A percentile compares a stretch with the other conserved stretches of the same genome.
phyloP scores from a whole-genome alignment of 2,329 filamentous ascomycete species.

The Massarina eburnea region DNA sequence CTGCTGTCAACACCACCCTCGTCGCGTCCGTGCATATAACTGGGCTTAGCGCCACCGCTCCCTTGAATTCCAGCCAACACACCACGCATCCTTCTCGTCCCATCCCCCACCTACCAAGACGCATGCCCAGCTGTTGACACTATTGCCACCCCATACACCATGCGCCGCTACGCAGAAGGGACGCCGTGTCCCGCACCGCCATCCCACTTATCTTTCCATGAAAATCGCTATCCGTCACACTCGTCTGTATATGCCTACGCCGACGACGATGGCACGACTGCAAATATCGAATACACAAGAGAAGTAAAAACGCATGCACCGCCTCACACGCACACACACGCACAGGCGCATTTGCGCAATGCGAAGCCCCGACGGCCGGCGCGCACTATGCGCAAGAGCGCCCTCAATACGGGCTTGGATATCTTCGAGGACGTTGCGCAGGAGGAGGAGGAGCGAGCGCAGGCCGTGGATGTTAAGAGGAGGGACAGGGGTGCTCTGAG shows the following conservation, averaged over 20 bases:
- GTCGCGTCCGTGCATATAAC: background rate
- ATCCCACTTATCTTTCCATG: slow-evolving; percentile 27
- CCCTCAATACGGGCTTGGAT: slow-evolving; percentile 37
- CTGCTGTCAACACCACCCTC: background rate
- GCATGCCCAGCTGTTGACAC: background rate
- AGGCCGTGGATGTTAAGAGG: slow-evolving; percentile 19
- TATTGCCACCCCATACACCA: slow-evolving; percentile 7
- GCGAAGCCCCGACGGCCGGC: slow-evolving; percentile 39
- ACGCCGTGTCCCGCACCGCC: slow-evolving; percentile 44
- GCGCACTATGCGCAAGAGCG: slow-evolving; percentile 28
- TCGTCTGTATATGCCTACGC: slow-evolving; percentile 33
- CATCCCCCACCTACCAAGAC: background rate
- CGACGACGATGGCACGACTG: slow-evolving; percentile 41
- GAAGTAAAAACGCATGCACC: slow-evolving; percentile 23
- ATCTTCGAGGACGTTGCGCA: slow-evolving; percentile 44
- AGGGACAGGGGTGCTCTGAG: slow-evolving; percentile 9
- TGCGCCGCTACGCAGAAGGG: slow-evolving; percentile 39
- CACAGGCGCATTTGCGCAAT: slow-evolving; percentile 26
- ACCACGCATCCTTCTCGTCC: background rate
- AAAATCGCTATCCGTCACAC: slow-evolving; percentile 25
- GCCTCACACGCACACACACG: background rate
- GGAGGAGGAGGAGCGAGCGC: slow-evolving; percentile 29
- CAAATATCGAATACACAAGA: slow-evolving; percentile 43
- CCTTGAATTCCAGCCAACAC: background rate
- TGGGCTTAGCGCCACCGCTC: background rate